These are phyloP conservation scores for Xanthoceras sorbifolium DNA, from an alignment of 345 rosid genomes.

Conservation along the genomic window DNA sequence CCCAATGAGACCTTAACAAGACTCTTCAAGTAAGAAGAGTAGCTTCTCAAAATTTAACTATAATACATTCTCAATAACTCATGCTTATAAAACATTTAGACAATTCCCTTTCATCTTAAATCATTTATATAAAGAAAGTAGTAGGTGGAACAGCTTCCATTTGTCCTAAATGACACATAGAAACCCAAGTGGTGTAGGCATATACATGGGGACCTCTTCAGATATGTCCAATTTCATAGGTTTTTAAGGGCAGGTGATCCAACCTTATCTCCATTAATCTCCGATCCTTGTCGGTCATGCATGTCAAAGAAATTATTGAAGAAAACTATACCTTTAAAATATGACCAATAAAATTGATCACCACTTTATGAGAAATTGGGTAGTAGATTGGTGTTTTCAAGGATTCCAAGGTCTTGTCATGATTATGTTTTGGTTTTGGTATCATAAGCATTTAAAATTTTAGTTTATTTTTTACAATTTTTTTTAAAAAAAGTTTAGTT, in stretches of 20 bases:
- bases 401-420: background rate
- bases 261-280: background rate
- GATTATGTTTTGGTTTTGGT: background rate
- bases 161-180: slow-evolving; percentile 5
- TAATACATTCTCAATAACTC: too few relatives aligned
- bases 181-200: background rate
- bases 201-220: background rate
- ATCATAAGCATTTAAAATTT: too few relatives aligned
- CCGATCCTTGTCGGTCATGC: background rate
- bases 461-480: too few relatives aligned
- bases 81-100: too few relatives aligned
- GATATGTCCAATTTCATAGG: background rate
- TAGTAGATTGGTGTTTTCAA: background rate
- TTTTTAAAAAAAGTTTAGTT: too few relatives aligned
- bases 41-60: too few relatives aligned
- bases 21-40: too few relatives aligned
- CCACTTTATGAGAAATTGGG: background rate
- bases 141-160: slow-evolving; percentile 3
- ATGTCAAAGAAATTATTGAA: slow-evolving; percentile 5
- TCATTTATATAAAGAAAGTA: too few relatives aligned
- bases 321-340: background rate
- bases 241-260: slow-evolving; percentile 10
- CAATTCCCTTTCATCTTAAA: too few relatives aligned
- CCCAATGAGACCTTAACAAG: too few relatives aligned
- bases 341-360: background rate